Evolutionary conservation across 2,329 filamentous ascomycete species (phyloP), one percentile per base, ranked within the genome.

Genomic region (Colletotrichum sojae): DNA sequence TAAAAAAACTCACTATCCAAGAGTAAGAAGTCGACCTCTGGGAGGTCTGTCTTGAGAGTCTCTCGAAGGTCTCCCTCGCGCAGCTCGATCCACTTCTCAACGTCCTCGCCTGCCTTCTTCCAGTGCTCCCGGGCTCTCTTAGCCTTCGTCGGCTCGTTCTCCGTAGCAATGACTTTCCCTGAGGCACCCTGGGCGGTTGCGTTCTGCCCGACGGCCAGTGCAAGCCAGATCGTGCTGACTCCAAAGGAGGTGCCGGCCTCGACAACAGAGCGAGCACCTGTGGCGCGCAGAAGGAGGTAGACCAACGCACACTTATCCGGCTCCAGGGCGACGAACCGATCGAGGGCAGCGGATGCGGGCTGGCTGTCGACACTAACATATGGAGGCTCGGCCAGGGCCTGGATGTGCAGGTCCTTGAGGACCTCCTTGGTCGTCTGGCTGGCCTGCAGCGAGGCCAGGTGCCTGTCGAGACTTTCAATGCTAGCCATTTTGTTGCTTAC

Each of bases 241-340:
- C 89, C 89, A 66, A 88, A 91, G 49, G 84, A 86, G 0, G 89
- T 91, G 1, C 89, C 89, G 0, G 87, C 88, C 73, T 91, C 89
- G 45, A 91, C 83, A 22, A 90, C 78, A 49, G 82, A 83, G 2
- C 78, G 79, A 0, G 88, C 88, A 2, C 83, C 80, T 10, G 78
- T 84, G 12, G 83, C 79, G 3, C 83, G 82, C 3, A 84, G 74
- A 0, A 91, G 80, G 18, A 86, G 84, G 75, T 91, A 90, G 1
- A 88, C 77, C 46, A 89, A 82, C 4, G 84, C 79, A 72, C 83
- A 87, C 75, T 91, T 91, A 74, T 90, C 87, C 9, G 82, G 78
- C 45, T 90, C 88, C 2, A 91, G 80, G 0, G 87, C 87, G 60
- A 91, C 85, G 74, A 90, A 90, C 73, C 87, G 88, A 74, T 89